Evolutionary conservation across 2,329 filamentous ascomycete species (phyloP).

Genomic region (Zymoseptoria pseudotritici): DNA sequence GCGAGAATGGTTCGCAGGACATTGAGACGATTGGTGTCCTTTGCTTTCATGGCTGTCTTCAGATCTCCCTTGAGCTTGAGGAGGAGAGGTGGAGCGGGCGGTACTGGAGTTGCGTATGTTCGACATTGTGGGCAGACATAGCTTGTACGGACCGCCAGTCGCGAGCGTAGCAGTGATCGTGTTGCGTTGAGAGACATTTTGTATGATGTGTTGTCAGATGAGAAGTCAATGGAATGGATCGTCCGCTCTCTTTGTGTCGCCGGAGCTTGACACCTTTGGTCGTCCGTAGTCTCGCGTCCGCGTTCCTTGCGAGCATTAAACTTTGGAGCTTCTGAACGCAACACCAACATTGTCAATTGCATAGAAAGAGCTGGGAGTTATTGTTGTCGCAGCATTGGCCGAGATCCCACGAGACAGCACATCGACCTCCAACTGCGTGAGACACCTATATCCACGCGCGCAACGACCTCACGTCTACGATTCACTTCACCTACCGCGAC

Average conservation of each 20-base stretch:
- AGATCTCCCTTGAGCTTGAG: conserved; percentile 40
- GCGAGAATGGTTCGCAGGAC: conserved; percentile 64
- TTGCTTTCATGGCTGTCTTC: conserved; percentile 42
- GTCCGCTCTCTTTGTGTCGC: too few relatives aligned
- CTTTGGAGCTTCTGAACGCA: neutral
- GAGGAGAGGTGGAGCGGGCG: conserved; percentile 34
- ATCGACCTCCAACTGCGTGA: neutral
- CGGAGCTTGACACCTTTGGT: neutral
- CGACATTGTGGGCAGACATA: conserved; percentile 23
- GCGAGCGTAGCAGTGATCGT: conserved; percentile 12
- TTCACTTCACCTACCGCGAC: neutral
- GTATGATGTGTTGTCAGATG: neutral
- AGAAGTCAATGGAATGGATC: too few relatives aligned
- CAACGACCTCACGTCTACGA: neutral
- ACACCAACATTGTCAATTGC: neutral
- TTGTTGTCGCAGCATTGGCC: neutral
- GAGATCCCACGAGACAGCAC: neutral
- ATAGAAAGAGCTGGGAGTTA: neutral
- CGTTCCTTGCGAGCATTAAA: conserved; percentile 1
- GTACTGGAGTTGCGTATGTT: conserved; percentile 18
- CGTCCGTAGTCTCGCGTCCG: neutral
- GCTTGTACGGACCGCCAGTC: conserved; percentile 4
- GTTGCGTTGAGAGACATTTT: conserved; percentile 14
- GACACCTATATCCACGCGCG: neutral
- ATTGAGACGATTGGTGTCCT: conserved; percentile 52